Evolutionary conservation across 805 yeast species (phyloP).

Genomic region (Suhomyces tanzawaensis): DNA sequence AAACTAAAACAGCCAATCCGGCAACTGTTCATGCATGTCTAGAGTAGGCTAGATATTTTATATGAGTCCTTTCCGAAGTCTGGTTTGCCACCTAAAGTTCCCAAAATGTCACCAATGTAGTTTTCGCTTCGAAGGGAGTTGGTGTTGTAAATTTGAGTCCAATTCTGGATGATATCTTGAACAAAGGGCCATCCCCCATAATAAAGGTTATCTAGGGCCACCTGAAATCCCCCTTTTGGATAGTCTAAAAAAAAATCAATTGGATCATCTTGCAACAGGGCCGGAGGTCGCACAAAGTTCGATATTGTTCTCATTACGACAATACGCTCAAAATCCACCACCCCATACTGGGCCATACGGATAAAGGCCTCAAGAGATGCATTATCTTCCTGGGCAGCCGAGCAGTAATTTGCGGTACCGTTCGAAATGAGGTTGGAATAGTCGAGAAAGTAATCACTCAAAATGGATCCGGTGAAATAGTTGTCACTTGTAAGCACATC

Average conservation of each 20-base stretch:
- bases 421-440: conserved; percentile 52
- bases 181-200: conserved; percentile 55
- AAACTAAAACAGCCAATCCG: too few species aligned
- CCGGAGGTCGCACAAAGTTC: conserved; percentile 56
- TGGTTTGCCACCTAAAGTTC: conserved; percentile 48
- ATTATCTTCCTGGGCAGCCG: conserved; percentile 67
- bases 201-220: conserved; percentile 50
- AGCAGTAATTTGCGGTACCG: conserved; percentile 56
- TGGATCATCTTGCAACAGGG: conserved; percentile 39
- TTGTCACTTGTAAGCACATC: conserved; percentile 61
- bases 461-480: conserved; percentile 54
- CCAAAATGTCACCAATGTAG: conserved; percentile 61
- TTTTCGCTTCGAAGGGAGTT: conserved; percentile 43
- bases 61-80: conserved; percentile 31
- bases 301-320: conserved; percentile 60
- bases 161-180: conserved; percentile 50
- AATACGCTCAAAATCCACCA: conserved; percentile 56
- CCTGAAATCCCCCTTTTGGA: conserved; percentile 50
- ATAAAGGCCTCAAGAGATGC: conserved; percentile 59
- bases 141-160: conserved; percentile 32
- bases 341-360: conserved; percentile 52
- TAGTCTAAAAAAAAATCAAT: conserved; percentile 49
- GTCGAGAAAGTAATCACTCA: conserved; percentile 50
- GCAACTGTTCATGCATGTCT: too few species aligned
- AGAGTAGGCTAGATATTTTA: too few species aligned